phyloP scores from a whole-genome alignment of 768 basidiomycete species.

The Filobasidium floriforme region DNA sequence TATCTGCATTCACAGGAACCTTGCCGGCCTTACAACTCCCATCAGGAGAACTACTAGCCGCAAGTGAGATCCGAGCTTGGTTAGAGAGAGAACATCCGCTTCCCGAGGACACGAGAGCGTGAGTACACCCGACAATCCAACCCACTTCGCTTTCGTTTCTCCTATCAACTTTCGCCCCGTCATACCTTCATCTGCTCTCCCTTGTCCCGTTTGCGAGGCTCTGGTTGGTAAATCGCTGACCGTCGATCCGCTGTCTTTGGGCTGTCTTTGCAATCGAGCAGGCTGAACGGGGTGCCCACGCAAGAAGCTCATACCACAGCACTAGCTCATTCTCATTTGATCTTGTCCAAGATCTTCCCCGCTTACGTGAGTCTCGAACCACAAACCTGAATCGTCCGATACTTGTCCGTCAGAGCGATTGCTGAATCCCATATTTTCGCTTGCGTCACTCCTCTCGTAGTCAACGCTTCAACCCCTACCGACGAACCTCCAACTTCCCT shows the following conservation, averaged over 20 bases:
- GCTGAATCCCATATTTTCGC: not conserved
- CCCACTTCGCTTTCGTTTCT: no score
- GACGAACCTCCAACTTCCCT: slow-evolving; percentile 15
- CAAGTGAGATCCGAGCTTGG: slow-evolving; percentile 21
- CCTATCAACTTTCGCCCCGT: no score
- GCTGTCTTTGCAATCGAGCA: not conserved
- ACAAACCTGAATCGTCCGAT: no score
- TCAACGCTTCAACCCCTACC: slow-evolving; percentile 2
- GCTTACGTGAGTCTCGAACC: slow-evolving; percentile 15
- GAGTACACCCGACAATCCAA: slow-evolving; percentile 9
- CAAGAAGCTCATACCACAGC: slow-evolving; percentile 23
- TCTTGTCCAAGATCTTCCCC: slow-evolving; percentile 21
- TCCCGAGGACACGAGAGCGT: slow-evolving; percentile 15
- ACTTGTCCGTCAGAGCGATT: no score
- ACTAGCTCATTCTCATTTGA: slow-evolving; percentile 18
- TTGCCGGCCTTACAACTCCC: slow-evolving; percentile 18
- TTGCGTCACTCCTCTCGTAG: not conserved
- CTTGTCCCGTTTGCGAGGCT: no score
- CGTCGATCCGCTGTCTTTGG: not conserved
- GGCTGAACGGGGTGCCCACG: slow-evolving; percentile 23
- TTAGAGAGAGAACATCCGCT: slow-evolving; percentile 20
- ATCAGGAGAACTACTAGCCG: slow-evolving; percentile 1
- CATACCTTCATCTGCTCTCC: no score
- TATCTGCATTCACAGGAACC: slow-evolving; percentile 15
- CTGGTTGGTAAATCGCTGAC: no score